These are phyloP conservation scores for Cudoniella acicularis DNA, from an alignment of 495 filamentous ascomycete species.

Conservation along the genomic window DNA sequence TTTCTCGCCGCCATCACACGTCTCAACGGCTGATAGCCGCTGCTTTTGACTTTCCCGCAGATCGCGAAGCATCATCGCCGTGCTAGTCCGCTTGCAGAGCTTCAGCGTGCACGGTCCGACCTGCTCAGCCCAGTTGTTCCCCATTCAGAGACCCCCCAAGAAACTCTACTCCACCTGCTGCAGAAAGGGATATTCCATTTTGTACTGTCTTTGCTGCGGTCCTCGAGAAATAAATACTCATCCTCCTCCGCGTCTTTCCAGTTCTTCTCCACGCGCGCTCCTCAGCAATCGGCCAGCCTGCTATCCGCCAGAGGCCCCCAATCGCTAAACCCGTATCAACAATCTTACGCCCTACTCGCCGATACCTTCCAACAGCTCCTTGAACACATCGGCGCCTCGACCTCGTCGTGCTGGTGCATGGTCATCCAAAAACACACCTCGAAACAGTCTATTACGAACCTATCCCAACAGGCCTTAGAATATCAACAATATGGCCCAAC, in stretches of 20 bases:
- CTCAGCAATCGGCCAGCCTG: constrained; percentile 17
- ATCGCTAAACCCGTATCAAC: constrained; percentile 21
- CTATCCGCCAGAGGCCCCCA: constrained; percentile 12
- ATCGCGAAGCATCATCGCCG: not conserved
- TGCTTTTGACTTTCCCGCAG: not conserved
- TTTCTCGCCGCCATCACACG: not conserved
- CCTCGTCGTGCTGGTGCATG: constrained; percentile 17
- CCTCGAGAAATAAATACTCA: constrained; percentile 21
- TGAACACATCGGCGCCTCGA: not conserved
- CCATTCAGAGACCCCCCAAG: constrained; percentile 12
- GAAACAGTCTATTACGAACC: not conserved
- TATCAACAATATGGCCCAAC: constrained; percentile 36
- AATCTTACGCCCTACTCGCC: constrained; percentile 4
- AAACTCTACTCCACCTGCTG: constrained; percentile 11
- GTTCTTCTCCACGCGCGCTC: constrained; percentile 1
- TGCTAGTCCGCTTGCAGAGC: constrained; percentile 9
- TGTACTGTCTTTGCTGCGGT: not conserved
- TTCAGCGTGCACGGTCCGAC: constrained; percentile 15
- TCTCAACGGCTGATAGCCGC: not conserved
- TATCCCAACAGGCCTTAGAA: constrained; percentile 1
- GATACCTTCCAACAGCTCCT: constrained; percentile 1
- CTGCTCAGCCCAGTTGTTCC: constrained; percentile 21
- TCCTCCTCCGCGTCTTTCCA: not conserved
- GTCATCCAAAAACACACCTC: not conserved
- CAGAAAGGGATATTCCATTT: constrained; percentile 1